Base-by-base conservation (phyloP, 345 rosid species). In the Barbarea vulgaris region DNA sequence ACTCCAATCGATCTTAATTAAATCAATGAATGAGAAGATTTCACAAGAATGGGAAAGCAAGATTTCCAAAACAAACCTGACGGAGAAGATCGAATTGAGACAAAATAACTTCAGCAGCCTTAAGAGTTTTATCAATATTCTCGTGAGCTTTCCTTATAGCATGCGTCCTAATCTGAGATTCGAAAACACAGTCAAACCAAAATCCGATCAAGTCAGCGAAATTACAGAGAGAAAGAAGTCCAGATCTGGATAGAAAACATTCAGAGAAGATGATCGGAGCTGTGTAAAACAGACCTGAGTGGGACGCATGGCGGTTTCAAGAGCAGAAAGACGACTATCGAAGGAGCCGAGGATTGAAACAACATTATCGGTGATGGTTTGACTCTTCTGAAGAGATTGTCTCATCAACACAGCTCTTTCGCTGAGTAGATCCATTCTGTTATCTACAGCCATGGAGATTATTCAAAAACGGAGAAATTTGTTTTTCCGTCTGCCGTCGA, bases 231-330 rank as follows among this genome's bases (percentile, higher is more conserved):
- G 33, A 67, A 52, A 12, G 0, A 14, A 27, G 19, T 10, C 33
- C 79, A 68, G 56, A 74, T 75, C 54, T 28, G n/a, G 10, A 67
- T 7, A 37, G 3, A 17, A 47, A 46, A 22, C 41, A 30, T 0
- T 61, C 64, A 36, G 1, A 27, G 36, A 68, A 63, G 14, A 46
- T 6, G 68, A 65, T 53, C 64, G 39, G 52, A 58, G 77, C 15
- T 18, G 51, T 10, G 1, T 9, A 37, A 37, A 7, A 19, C 63
- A 21, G 10, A 95, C 99, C 97, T 95, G 99, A 80, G 97, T 92
- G 3, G 99, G 97, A 65, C 99, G 96, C 99, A 95, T 92, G 82
- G 99, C 99, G 46, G 99, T 85, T 79, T 95, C 99, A 6, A 95
- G 96, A 69, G 93, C 88, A 53, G 99, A 95, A n/a, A 92, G 97